These are phyloP conservation scores for Eucalyptus lansdowneana DNA, from an alignment of 345 rosid genomes.

Conservation along the genomic window DNA sequence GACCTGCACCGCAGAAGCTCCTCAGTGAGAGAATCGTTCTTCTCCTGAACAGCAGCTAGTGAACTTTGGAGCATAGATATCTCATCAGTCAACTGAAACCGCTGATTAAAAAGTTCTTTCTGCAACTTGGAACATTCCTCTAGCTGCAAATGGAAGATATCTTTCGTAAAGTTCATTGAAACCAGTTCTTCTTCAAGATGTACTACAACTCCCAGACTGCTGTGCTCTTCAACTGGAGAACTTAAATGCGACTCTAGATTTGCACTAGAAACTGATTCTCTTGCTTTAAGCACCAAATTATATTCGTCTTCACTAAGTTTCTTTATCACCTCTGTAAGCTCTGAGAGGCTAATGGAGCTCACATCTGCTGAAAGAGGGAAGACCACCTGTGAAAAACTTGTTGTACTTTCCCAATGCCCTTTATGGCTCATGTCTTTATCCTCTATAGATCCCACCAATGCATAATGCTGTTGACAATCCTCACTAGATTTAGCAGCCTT, in stretches of 20 bases:
- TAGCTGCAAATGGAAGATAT: constrained; percentile 48
- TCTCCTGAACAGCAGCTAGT: constrained; percentile 15
- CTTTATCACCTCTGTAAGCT: constrained; percentile 32
- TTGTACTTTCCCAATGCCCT: constrained; percentile 11
- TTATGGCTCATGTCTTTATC: constrained; percentile 18
- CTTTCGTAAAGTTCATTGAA: constrained; percentile 31
- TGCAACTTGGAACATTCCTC: constrained; percentile 42
- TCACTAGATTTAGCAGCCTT: constrained; percentile 10
- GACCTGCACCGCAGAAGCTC: constrained; percentile 51
- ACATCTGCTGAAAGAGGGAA: constrained; percentile 8
- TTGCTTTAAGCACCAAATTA: constrained; percentile 29
- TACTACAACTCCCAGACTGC: constrained; percentile 12
- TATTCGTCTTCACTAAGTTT: constrained; percentile 50
- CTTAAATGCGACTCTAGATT: constrained; percentile 5
- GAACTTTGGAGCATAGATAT: constrained; percentile 31
- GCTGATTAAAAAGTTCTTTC: constrained; percentile 25
- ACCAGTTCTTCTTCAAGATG: constrained; percentile 53
- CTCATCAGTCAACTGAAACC: constrained; percentile 25
- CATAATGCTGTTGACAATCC: constrained; percentile 9
- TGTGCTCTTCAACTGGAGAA: not conserved
- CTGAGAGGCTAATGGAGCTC: constrained; percentile 16
- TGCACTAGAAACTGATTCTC: constrained; percentile 12
- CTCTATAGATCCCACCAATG: constrained; percentile 17
- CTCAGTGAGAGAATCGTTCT: constrained; percentile 26
- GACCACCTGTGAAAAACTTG: constrained; percentile 2